phyloP scores from a whole-genome alignment of 2,329 filamentous ascomycete genomes.

The Trichoderma simmonsii region DNA sequence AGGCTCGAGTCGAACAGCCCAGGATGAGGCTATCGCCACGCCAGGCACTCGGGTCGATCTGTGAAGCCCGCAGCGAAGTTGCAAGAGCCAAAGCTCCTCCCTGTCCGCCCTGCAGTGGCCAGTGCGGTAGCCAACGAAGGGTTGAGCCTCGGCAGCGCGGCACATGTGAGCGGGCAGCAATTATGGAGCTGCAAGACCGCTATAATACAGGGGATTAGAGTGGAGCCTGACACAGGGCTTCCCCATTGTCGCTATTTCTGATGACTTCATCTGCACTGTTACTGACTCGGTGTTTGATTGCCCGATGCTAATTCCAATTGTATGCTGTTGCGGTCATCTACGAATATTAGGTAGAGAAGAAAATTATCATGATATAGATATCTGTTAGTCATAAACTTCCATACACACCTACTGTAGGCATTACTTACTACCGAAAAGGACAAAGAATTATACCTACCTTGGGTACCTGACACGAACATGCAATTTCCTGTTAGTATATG shows the following conservation, averaged over 20 bases:
- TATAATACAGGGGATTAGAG: not conserved
- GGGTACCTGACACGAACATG: not conserved
- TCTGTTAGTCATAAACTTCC: no score
- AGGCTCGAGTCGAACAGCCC: not conserved
- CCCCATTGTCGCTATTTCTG: not conserved
- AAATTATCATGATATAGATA: not conserved
- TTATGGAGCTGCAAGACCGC: not conserved
- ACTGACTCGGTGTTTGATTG: not conserved
- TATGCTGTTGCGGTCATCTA: not conserved
- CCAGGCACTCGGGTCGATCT: not conserved
- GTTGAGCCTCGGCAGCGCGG: conserved; percentile 11
- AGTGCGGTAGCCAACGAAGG: not conserved
- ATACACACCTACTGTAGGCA: not conserved
- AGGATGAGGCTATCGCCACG: conserved; percentile 3
- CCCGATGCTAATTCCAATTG: not conserved
- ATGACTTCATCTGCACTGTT: not conserved
- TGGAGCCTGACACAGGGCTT: not conserved
- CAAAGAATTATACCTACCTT: not conserved
- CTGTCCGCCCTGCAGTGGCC: not conserved
- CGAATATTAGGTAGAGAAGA: not conserved
- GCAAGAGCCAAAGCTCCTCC: not conserved
- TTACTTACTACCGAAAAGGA: not conserved
- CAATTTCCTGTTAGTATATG: not conserved
- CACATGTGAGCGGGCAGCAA: conserved; percentile 5
- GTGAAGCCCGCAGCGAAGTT: not conserved